Conservation (phyloP, 495 filamentous ascomycete genomes). For the Alectoria sarmentosa region DNA sequence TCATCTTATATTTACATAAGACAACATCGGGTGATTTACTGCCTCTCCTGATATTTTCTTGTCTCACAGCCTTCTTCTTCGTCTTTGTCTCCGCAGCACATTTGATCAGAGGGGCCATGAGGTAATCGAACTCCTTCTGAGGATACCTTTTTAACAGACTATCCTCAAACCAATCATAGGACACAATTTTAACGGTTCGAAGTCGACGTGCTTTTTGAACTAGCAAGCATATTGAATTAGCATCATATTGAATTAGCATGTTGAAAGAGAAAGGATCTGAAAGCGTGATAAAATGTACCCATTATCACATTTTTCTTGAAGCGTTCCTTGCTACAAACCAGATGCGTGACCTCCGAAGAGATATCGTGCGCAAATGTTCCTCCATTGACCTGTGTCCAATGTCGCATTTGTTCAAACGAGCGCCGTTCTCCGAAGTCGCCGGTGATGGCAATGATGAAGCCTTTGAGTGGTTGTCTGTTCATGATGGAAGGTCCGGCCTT, state of each 20-base stretch:
- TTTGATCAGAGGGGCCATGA: constrained; percentile 34
- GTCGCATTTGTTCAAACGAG: constrained; percentile 37
- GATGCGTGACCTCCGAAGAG: constrained; percentile 46
- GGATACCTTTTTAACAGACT: constrained; percentile 34
- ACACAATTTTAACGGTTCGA: constrained; percentile 45
- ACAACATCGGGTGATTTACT: constrained; percentile 25
- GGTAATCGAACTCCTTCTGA: constrained; percentile 40
- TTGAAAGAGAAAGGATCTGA: neutral
- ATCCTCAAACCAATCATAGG: constrained; percentile 57
- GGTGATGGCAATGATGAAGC: constrained; percentile 31
- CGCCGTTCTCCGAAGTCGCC: constrained; percentile 39
- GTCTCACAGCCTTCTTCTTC: constrained; percentile 26
- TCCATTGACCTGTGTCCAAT: constrained; percentile 50
- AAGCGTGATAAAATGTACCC: constrained; percentile 33
- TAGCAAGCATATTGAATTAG: constrained; percentile 21
- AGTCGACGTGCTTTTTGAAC: constrained; percentile 38
- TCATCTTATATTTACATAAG: neutral
- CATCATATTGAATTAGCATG: neutral
- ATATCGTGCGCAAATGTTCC: constrained; percentile 41
- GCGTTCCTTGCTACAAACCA: constrained; percentile 48
- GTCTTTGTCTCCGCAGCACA: constrained; percentile 23
- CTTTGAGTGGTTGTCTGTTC: constrained; percentile 23
- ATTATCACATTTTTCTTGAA: constrained; percentile 39
- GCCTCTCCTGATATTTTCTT: constrained; percentile 29
- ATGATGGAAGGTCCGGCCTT: neutral